A percentile compares a stretch with the other conserved stretches of the same genome.
phyloP scores from a whole-genome alignment of 495 filamentous ascomycete genomes.

The Friedmanniomyces simplex region DNA sequence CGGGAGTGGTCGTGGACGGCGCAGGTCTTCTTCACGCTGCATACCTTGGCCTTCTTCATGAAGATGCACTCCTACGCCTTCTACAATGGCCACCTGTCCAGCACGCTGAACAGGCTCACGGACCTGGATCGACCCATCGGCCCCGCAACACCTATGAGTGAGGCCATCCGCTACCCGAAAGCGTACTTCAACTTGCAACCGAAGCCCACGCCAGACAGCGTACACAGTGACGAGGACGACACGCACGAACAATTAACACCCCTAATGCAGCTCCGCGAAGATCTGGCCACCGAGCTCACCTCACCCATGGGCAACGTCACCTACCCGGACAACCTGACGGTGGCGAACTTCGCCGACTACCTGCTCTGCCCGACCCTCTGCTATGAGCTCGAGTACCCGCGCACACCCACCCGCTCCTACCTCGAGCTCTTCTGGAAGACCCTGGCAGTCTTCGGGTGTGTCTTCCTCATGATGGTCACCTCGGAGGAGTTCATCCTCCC shows the following conservation, averaged over 20 bases:
- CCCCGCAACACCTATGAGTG: constrained; percentile 30
- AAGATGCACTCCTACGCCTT: constrained; percentile 98
- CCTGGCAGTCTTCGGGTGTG: constrained; percentile 88
- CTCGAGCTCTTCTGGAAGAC: constrained; percentile 74
- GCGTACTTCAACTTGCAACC: constrained; percentile 27
- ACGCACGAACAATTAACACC: constrained; percentile 1
- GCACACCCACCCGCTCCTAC: constrained; percentile 63
- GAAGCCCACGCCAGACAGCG: constrained; percentile 35
- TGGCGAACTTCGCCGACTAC: constrained; percentile 74
- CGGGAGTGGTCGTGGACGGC: constrained; percentile 89
- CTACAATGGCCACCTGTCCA: constrained; percentile 91
- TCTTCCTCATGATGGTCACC: constrained; percentile 83
- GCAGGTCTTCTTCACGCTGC: constrained; percentile 88
- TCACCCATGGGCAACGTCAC: constrained; percentile 81
- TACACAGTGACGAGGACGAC: constrained; percentile 12
- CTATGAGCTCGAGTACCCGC: constrained; percentile 95
- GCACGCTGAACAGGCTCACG: constrained; percentile 66
- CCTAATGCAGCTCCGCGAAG: constrained; percentile 57
- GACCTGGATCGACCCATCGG: constrained; percentile 60
- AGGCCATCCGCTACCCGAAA: constrained; percentile 66
- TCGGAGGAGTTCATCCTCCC: constrained; percentile 95
- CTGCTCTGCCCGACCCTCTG: constrained; percentile 89
- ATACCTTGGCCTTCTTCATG: constrained; percentile 86
- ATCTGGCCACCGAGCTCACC: constrained; percentile 79
- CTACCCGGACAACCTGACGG: constrained; percentile 80